Evolutionary conservation across 176 grass and related monocot genomes (phyloP), one percentile per base, ranked within the genome.

Genomic region (Raddia distichophylla): DNA sequence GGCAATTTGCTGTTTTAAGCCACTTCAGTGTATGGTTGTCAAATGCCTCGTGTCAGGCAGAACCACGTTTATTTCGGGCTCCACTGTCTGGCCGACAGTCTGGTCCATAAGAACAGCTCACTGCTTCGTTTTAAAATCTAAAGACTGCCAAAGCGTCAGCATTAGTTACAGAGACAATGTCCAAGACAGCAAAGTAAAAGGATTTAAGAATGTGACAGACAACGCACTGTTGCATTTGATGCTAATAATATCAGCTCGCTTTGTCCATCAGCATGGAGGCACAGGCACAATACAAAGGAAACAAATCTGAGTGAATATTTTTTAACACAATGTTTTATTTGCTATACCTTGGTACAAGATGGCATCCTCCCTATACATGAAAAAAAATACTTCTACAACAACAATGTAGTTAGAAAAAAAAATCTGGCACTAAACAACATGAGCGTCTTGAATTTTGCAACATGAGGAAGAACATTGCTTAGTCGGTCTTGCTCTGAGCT

Each of bases 281-380:
- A 43, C 5, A 71, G 5, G 10, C 27, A 71, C 33, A 73, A 73
- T 15, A 5, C 15, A 72, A 67, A 78, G 33, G 82, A 63, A 80
- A 60, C 35, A 56, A 64, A 63, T 19, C 19, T 51, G 33, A 71
- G 15, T 73, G 67, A 43, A 49, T 79, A 58, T 74, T 60, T 79
- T 61, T 86, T 37, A 69, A 74, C 44, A 67, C 19, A 42, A 68
- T 79, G 54, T 60, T 82, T 86, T 79, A 90, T 86, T 86, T 79
- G 51, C 79, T 86, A 90, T 90, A 83, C 76, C 83, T 86, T 86
- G 83, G 74, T 86, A 86, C 79, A 90, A 48, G 75, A 69, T 62
- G 88, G 61, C 73, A 69, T 79, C 9, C 40, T 32, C 67, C 70
- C 59, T 79, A 78, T 82, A 60, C 74, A 83, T 86, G 46, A 53